Evolutionary conservation across 768 basidiomycete genomes (phyloP).

Genomic region (Artomyces pyxidatus): DNA sequence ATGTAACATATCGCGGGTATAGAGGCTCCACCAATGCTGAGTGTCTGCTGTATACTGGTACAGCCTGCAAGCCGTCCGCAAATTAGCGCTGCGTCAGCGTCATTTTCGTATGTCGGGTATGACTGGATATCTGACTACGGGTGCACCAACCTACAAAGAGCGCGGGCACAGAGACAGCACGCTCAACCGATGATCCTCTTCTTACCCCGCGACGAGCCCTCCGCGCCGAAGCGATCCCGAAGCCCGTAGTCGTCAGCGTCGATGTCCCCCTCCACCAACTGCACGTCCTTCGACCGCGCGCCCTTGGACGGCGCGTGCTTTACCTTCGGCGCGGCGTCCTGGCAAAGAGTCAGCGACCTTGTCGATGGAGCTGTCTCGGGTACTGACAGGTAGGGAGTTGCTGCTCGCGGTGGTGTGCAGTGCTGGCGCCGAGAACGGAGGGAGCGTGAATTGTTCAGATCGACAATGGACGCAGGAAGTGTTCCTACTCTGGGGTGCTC

Average conservation of each 20-base stretch:
- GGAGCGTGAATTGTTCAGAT: neutral
- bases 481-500: neutral
- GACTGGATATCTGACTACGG: too few relatives aligned
- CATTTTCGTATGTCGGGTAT: too few relatives aligned
- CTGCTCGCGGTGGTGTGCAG: neutral
- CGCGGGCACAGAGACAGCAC: too few relatives aligned
- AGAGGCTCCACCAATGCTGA: too few relatives aligned
- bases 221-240: neutral
- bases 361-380: neutral
- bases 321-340: neutral
- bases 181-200: neutral
- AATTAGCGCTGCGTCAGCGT: too few relatives aligned
- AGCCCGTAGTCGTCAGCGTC: neutral
- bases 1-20: too few relatives aligned
- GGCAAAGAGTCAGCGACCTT: neutral
- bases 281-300: neutral
- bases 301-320: neutral
- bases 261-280: neutral
- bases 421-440: neutral
- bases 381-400: neutral
- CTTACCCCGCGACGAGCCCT: neutral
- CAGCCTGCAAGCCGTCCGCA: too few relatives aligned
- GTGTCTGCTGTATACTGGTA: too few relatives aligned
- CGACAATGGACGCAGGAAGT: neutral
- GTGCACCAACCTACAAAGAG: too few relatives aligned